phyloP scores from a whole-genome alignment of 208 protist genomes.

The Leishmania tropica region DNA sequence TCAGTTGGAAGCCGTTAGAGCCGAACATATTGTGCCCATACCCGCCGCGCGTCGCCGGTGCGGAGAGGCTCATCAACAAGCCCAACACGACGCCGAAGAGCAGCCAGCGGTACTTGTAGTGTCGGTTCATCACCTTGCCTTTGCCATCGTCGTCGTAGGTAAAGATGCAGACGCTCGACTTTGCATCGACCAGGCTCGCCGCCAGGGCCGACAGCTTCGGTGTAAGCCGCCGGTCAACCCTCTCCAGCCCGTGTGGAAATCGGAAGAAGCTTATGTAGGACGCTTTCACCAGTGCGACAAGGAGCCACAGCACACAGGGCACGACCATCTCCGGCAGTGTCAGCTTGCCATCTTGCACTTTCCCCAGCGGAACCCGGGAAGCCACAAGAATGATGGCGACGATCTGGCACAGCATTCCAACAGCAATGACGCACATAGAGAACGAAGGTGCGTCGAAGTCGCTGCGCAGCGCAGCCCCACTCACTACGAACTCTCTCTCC shows the following conservation, averaged over 20 bases:
- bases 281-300: slow-evolving; percentile 45
- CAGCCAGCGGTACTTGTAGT: slow-evolving; percentile 76
- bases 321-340: slow-evolving; percentile 64
- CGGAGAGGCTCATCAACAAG: slow-evolving; percentile 58
- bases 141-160: slow-evolving; percentile 80
- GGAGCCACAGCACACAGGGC: slow-evolving; percentile 71
- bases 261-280: slow-evolving; percentile 66
- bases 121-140: slow-evolving; percentile 61
- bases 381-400: slow-evolving; percentile 58
- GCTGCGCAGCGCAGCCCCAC: slow-evolving; percentile 66
- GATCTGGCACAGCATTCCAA: slow-evolving; percentile 56
- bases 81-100: slow-evolving; percentile 42
- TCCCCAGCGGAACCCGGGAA: slow-evolving; percentile 43
- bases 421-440: slow-evolving; percentile 44
- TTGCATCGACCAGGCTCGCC: slow-evolving; percentile 68
- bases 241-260: slow-evolving; percentile 69
- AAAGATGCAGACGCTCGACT: slow-evolving; percentile 69
- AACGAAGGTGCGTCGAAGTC: slow-evolving; percentile 63
- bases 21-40: slow-evolving; percentile 59
- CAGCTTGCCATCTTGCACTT: slow-evolving; percentile 42
- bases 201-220: slow-evolving; percentile 69
- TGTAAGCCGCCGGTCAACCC: slow-evolving; percentile 67
- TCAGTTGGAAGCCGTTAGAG: slow-evolving; percentile 33
- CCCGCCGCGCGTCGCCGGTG: slow-evolving; percentile 55
- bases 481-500: slow-evolving; percentile 85